A percentile compares a stretch with the other conserved stretches of the same genome.
Conservation (phyloP, 192 early-diverging fungal species). For the Entomortierella beljakovae region DNA sequence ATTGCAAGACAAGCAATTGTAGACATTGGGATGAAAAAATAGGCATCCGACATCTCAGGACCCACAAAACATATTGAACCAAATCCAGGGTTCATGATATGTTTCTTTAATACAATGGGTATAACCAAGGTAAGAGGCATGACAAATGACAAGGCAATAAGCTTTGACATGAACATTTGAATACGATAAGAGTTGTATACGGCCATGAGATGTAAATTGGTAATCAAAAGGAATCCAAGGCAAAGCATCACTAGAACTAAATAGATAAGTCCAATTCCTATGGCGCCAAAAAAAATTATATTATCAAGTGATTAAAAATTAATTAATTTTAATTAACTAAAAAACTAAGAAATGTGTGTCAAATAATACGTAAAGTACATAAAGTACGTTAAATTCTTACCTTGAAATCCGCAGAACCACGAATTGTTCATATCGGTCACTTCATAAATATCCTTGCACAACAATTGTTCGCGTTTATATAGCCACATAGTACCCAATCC, state of each 20-base stretch:
- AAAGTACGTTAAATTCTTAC: no score
- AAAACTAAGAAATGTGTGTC: no score
- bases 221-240: constrained; percentile 24
- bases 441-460: constrained; percentile 34
- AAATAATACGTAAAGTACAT: no score
- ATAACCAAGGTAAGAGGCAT: constrained; percentile 24
- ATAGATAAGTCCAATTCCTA: constrained; percentile 30
- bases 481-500: constrained; percentile 26
- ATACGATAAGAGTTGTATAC: constrained; percentile 16
- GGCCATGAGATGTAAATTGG: constrained; percentile 31
- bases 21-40: constrained; percentile 34
- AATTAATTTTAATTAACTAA: no score
- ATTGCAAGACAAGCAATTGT: constrained; percentile 22
- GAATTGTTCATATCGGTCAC: constrained; percentile 32
- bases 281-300: neutral
- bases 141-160: constrained; percentile 22
- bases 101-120: constrained; percentile 17
- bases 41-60: constrained; percentile 8
- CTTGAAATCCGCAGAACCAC: constrained; percentile 48
- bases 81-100: constrained; percentile 35
- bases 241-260: constrained; percentile 20
- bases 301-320: neutral
- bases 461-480: constrained; percentile 11
- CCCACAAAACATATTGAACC: constrained; percentile 39
- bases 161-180: constrained; percentile 15